Conservation (phyloP, 1,284 basidiomycete genomes). For the Papiliotrema laurentii region DNA sequence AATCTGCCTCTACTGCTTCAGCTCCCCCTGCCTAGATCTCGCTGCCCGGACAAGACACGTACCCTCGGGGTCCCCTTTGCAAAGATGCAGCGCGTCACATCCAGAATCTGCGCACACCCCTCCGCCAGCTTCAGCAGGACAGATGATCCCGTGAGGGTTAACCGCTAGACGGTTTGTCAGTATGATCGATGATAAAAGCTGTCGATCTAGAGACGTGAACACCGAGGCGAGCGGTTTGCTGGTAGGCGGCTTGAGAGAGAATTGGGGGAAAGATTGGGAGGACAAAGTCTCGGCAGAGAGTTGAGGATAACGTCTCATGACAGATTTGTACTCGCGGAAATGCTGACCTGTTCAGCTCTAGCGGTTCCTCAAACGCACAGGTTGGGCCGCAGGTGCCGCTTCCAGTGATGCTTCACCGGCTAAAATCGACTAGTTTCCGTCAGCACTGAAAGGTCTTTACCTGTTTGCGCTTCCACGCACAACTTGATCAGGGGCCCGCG, state of each 20-base stretch:
- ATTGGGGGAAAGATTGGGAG: conserved; percentile 2
- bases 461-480: background rate
- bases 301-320: conserved; percentile 36
- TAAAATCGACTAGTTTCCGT: too few species aligned
- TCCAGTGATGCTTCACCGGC: too few species aligned
- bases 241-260: background rate
- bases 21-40: background rate
- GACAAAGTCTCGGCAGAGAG: conserved; percentile 10
- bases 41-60: conserved; percentile 6
- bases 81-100: conserved; percentile 33
- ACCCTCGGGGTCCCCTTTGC: conserved; percentile 28
- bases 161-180: conserved; percentile 31
- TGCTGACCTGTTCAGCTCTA: conserved; percentile 6
- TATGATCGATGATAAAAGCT: conserved; percentile 16
- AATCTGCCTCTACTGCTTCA: conserved; percentile 26
- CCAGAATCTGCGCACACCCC: conserved; percentile 34
- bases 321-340: conserved; percentile 24
- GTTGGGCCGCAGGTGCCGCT: too few species aligned
- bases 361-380: background rate
- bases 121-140: conserved; percentile 32
- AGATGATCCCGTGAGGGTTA: conserved; percentile 24
- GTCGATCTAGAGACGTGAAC: background rate
- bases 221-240: background rate
- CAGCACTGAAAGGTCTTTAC: too few species aligned
- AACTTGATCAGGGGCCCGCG: background rate